phyloP scores from a whole-genome alignment of 441 rosid species.

The Kokia cookei region DNA sequence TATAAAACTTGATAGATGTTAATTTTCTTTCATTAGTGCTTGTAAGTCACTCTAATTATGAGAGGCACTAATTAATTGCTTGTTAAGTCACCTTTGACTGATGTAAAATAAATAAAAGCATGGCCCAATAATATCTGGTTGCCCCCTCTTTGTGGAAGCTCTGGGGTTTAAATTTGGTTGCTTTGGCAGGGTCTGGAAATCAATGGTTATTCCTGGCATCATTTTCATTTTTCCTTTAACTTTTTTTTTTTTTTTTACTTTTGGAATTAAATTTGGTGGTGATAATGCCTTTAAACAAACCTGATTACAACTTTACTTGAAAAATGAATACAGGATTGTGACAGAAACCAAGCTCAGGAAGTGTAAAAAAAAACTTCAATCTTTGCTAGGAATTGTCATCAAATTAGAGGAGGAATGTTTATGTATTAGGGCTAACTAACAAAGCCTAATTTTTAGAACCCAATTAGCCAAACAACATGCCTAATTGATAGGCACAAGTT shows the following conservation, averaged over 20 bases:
- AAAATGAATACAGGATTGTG: background rate
- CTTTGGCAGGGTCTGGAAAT: background rate
- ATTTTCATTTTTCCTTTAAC: background rate
- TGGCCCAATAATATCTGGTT: conserved; percentile 33
- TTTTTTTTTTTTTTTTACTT: background rate
- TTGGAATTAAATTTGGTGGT: background rate
- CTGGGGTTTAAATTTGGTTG: conserved; percentile 8
- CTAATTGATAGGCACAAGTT: background rate
- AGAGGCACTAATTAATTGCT: background rate
- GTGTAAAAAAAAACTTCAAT: background rate
- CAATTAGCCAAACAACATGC: background rate
- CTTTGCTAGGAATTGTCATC: background rate
- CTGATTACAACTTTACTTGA: background rate
- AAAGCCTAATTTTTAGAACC: background rate
- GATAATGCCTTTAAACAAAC: background rate
- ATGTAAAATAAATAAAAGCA: conserved; percentile 1
- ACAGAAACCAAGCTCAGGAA: background rate
- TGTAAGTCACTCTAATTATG: no score
- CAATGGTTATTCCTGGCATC: background rate
- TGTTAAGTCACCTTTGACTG: conserved; percentile 23
- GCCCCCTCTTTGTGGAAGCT: conserved; percentile 24
- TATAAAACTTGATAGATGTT: no score
- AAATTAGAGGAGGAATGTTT: background rate
- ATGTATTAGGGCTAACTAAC: background rate
- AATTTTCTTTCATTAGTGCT: no score